Percentiles rank a stretch among this genome's conserved stretches.
Evolutionary conservation across 345 rosid species (phyloP).

Genomic region (Gossypium australe): DNA sequence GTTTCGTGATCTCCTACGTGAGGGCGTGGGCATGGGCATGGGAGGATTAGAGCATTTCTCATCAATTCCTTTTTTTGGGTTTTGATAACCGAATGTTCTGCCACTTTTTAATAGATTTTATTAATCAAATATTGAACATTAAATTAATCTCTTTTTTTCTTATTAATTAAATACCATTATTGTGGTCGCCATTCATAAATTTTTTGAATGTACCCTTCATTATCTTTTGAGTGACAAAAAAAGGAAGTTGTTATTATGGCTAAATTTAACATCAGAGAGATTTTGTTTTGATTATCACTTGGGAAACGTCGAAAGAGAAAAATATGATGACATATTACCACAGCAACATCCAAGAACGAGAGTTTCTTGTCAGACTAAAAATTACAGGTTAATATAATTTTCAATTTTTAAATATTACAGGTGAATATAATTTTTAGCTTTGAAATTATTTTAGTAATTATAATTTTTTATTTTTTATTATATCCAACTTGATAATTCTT

Average conservation of each 20-base stretch:
- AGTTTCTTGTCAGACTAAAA: too few species aligned
- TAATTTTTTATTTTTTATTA: too few species aligned
- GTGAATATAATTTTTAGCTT: too few species aligned
- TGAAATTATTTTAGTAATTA: too few species aligned
- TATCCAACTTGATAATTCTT: too few species aligned
- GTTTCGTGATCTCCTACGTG: conserved; percentile 12
- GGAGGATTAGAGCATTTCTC: background rate
- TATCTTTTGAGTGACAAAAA: background rate
- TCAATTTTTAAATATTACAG: too few species aligned
- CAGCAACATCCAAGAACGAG: too few species aligned
- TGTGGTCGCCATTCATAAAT: too few species aligned
- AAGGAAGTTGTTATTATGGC: background rate
- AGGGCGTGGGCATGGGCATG: background rate
- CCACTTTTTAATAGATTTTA: background rate
- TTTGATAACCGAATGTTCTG: background rate
- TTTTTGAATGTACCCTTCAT: background rate
- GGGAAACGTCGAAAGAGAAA: background rate
- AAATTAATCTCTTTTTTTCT: too few species aligned
- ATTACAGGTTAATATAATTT: too few species aligned
- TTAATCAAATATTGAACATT: background rate
- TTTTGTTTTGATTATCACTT: background rate
- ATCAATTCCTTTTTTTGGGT: background rate
- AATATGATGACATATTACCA: background rate
- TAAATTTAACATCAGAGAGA: background rate
- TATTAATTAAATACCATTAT: too few species aligned